Conservation (phyloP, 1,139 yeast species). For the Tardiomyces digboiensis region DNA sequence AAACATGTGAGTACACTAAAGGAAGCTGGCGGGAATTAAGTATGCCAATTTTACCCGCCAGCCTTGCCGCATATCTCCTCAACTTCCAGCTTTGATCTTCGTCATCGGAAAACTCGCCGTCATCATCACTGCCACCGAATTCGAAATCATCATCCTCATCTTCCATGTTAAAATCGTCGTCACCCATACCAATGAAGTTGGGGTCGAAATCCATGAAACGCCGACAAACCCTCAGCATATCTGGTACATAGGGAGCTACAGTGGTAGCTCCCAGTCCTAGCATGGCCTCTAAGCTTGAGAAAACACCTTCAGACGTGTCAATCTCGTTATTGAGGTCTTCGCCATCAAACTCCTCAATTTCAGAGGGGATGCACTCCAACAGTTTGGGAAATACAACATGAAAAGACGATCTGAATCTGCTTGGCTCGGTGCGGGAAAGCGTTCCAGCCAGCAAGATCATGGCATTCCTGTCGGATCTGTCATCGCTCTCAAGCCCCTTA, state of each 20-base stretch:
- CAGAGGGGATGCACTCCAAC: not conserved
- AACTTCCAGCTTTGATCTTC: conserved; percentile 67
- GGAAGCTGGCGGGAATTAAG: conserved; percentile 25
- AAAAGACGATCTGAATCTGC: not conserved
- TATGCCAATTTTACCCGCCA: conserved; percentile 34
- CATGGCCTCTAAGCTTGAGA: not conserved
- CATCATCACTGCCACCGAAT: conserved; percentile 33
- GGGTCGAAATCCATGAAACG: conserved; percentile 40
- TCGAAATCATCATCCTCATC: conserved; percentile 7
- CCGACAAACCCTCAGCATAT: conserved; percentile 20
- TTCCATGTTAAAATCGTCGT: conserved; percentile 6
- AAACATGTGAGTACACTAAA: conserved; percentile 14
- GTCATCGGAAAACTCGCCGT: conserved; percentile 37
- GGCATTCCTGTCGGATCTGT: conserved; percentile 11
- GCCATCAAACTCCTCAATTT: not conserved
- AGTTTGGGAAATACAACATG: not conserved
- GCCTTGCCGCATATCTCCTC: conserved; percentile 43
- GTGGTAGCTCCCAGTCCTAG: conserved; percentile 15
- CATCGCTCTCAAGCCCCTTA: conserved; percentile 12
- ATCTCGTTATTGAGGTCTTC: not conserved
- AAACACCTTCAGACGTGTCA: not conserved
- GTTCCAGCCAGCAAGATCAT: conserved; percentile 20
- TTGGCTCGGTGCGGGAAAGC: conserved; percentile 13
- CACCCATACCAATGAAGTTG: conserved; percentile 30
- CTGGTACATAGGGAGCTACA: conserved; percentile 23